Evolutionary conservation across 208 protist species (phyloP).

Genomic region (Paratrypanosoma confusum): DNA sequence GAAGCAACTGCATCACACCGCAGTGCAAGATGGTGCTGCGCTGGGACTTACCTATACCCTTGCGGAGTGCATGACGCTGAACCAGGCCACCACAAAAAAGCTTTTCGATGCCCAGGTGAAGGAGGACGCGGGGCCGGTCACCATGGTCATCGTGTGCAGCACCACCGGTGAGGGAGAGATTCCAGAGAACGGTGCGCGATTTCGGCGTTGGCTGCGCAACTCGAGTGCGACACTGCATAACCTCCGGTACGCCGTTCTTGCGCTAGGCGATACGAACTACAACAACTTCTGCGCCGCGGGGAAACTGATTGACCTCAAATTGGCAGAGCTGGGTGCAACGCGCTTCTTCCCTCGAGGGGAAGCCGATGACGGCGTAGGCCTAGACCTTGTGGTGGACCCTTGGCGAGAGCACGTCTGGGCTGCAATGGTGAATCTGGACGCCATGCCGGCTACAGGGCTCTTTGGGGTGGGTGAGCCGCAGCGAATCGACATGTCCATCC

Average conservation of each 20-base stretch:
- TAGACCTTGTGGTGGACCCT: conserved; percentile 60
- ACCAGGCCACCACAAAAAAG: conserved; percentile 21
- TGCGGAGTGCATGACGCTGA: conserved; percentile 29
- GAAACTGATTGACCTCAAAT: conserved; percentile 40
- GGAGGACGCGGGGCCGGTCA: conserved; percentile 12
- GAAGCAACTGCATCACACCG: conserved; percentile 32
- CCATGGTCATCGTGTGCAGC: conserved; percentile 54
- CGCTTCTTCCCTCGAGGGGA: conserved; percentile 51
- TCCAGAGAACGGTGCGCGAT: conserved; percentile 58
- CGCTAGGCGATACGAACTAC: conserved; percentile 75
- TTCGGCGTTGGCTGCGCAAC: conserved; percentile 47
- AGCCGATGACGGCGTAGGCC: conserved; percentile 56
- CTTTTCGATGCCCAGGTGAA: conserved; percentile 19
- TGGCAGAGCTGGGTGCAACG: conserved; percentile 30
- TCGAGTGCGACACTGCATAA: conserved; percentile 17
- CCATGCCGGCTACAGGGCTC: not conserved
- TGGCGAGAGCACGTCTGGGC: conserved; percentile 38
- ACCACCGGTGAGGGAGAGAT: conserved; percentile 69
- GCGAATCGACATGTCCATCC: conserved; percentile 18
- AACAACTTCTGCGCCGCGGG: conserved; percentile 54
- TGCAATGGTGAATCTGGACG: conserved; percentile 7
- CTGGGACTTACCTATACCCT: conserved; percentile 11
- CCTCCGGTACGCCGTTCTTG: conserved; percentile 43
- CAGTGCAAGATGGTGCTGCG: conserved; percentile 3
- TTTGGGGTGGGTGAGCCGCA: not conserved